phyloP scores from a whole-genome alignment of 2,329 filamentous ascomycete genomes.

The Beauveria australis region DNA sequence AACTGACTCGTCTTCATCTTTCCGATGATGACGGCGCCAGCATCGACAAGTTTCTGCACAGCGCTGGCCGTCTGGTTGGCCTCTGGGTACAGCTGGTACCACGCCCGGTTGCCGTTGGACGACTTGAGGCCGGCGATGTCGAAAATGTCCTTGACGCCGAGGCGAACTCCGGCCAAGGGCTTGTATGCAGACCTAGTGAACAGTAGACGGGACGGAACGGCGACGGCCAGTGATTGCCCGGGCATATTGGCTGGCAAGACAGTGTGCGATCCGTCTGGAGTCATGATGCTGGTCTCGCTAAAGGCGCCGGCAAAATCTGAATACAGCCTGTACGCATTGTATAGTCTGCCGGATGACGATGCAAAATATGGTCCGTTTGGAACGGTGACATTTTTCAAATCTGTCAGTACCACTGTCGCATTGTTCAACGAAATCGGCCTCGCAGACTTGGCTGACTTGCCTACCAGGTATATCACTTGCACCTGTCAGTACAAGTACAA shows the following conservation, averaged over 20 bases:
- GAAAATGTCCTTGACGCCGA: constrained; percentile 53
- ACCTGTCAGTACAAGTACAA: neutral
- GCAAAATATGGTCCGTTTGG: constrained; percentile 16
- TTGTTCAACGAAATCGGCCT: neutral
- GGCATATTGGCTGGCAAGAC: constrained; percentile 11
- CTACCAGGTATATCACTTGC: neutral
- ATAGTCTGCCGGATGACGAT: constrained; percentile 7
- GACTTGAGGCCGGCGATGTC: constrained; percentile 46
- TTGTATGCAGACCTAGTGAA: constrained; percentile 37
- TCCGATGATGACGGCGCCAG: constrained; percentile 43
- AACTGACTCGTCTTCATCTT: constrained; percentile 39
- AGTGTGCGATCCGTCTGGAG: neutral
- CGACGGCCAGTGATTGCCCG: constrained; percentile 18
- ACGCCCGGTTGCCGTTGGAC: constrained; percentile 47
- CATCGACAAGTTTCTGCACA: constrained; percentile 49
- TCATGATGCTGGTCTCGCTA: constrained; percentile 10
- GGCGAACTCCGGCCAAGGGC: constrained; percentile 46
- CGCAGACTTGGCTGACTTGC: neutral
- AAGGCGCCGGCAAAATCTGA: constrained; percentile 18
- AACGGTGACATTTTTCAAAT: neutral
- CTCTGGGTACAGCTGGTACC: constrained; percentile 42
- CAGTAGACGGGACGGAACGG: constrained; percentile 50
- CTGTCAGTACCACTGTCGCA: neutral
- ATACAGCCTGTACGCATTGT: constrained; percentile 16
- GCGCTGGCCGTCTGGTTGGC: constrained; percentile 37